Evolutionary conservation across 345 rosid species (phyloP).

Genomic region (Viola odorata): DNA sequence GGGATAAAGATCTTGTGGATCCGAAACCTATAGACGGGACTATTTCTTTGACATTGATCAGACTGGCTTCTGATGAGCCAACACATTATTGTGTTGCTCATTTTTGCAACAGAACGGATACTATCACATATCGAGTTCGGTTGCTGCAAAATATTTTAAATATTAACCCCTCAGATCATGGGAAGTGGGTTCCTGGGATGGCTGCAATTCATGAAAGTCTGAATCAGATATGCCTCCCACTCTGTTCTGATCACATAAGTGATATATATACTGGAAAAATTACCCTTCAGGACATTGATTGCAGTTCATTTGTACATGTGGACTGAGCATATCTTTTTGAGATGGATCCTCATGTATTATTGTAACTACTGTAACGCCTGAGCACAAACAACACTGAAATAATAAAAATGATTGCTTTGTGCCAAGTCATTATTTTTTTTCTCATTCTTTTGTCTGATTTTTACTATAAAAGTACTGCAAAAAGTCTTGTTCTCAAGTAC

Average conservation of each 20-base stretch:
- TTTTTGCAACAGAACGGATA: constrained; percentile 65
- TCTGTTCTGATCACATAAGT: constrained; percentile 61
- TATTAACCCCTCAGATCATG: constrained; percentile 42
- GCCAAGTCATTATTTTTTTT: too few species aligned
- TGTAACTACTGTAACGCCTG: too few species aligned
- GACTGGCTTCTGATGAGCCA: constrained; percentile 69
- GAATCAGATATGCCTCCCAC: constrained; percentile 58
- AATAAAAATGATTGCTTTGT: too few species aligned
- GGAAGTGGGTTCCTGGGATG: constrained; percentile 56
- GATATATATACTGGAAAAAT: constrained; percentile 67
- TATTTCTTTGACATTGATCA: constrained; percentile 57
- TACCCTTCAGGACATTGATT: constrained; percentile 71
- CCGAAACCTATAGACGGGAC: constrained; percentile 83
- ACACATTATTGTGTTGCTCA: constrained; percentile 53
- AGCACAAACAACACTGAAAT: too few species aligned
- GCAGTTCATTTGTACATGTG: constrained; percentile 47
- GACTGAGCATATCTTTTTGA: constrained; percentile 23
- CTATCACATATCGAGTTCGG: constrained; percentile 46
- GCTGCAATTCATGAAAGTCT: constrained; percentile 55
- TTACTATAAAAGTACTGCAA: too few species aligned
- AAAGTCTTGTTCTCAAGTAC: too few species aligned
- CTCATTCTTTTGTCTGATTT: too few species aligned
- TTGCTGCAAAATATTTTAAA: constrained; percentile 52
- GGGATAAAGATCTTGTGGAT: constrained; percentile 71
- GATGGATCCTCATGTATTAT: too few species aligned